Base-by-base conservation (phyloP, 148 eudicot species). In the Drosera capensis region DNA sequence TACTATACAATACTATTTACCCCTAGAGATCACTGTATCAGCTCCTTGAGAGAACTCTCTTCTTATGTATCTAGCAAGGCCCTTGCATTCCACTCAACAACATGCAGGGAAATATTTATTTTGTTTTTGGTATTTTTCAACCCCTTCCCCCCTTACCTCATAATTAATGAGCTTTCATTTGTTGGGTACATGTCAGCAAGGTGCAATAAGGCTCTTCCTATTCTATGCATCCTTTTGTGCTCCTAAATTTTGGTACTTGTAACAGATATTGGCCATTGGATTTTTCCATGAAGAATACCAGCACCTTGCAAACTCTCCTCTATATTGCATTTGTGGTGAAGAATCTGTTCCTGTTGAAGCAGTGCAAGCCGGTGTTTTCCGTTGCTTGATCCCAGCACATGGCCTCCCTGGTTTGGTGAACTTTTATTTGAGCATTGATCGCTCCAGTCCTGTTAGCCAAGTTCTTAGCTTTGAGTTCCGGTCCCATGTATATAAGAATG, bases 181-280 rank as follows among this genome's bases (percentile, higher is more conserved):
- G n/a, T n/a, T n/a, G n/a, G n/a, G n/a, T n/a, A n/a, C n/a, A n/a
- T n/a, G n/a, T n/a, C 3, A 45, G 46, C 14, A 14, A 12, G 14
- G 15, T 44, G 21, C 7, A n/a, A 7, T 15, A 1, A 34, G 38
- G 38, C 38, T 34, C 2, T 34, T 34, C 14, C 11, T 13, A 34
- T 11, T 41, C 14, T 11, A n/a, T 0, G 23, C 20, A 41, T 20
- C 22, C 45, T 25, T 15, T 34, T 20, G 5, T 36, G 8, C 28
- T 16, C 8, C 1, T 28, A 23, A 15, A 21, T 23, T 40, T 41
- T 34, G 40, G 6, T 49, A 22, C 23, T 56, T 55, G 40, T 51
- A 71, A 72, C 88, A 90, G 95, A 71, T 90, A 61, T 71, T 90
- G 47, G 68, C 84, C 40, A 67, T 80, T 67, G 99, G 99, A 40